Evolutionary conservation across 2,329 filamentous ascomycete genomes (phyloP), one percentile per base, ranked within the genome.

Genomic region (Fusarium equiseti): DNA sequence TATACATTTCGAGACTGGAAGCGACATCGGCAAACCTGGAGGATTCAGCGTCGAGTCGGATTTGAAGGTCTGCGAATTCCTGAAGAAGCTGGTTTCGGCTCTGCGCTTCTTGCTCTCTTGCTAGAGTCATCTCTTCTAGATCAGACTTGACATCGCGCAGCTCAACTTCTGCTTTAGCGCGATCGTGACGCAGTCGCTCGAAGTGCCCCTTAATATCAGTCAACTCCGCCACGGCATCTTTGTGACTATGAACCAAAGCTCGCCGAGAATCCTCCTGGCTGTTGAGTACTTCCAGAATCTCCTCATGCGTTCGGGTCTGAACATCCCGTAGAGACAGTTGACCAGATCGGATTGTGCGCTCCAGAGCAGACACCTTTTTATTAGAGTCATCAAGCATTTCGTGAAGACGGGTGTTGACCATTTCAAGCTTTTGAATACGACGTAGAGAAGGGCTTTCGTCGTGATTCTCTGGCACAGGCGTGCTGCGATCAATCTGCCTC

Each of bases 371-470:
- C 4, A 98, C 91, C 82, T 98, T 98, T 85, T 93, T 95, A 20
- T 91, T 87, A 5, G 95, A 98, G 79, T 98, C 94, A 79, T 98
- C 95, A 8, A 98, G 90, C 88, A 97, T 93, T 69, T 97, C 94
- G 76, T 98, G 95, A 16, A 98, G 87, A 60, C 94, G 90, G 79
- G 88, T 95, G 81, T 98, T 98, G 77, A 93, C 95, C 73, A 94
- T 90, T 81, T 98, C 95, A 8, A 98, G 87, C 81, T 98, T 95
- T 77, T 97, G 92, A 75, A 97, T 91, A 18, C 96, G 90, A 58
- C 91, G 88, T 50, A 92, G 79, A 3, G 93, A 95, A 2, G 93
- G 93, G 73, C 91, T 95, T 46, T 96, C 92, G 43, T 95, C 92
- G 60, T 89, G 78, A 79, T 85, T 89, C 38, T 92, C 91, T 26